These are phyloP conservation scores for Paramecium octaurelia DNA, from an alignment of 73 alveolate species.

Conservation along the genomic window DNA sequence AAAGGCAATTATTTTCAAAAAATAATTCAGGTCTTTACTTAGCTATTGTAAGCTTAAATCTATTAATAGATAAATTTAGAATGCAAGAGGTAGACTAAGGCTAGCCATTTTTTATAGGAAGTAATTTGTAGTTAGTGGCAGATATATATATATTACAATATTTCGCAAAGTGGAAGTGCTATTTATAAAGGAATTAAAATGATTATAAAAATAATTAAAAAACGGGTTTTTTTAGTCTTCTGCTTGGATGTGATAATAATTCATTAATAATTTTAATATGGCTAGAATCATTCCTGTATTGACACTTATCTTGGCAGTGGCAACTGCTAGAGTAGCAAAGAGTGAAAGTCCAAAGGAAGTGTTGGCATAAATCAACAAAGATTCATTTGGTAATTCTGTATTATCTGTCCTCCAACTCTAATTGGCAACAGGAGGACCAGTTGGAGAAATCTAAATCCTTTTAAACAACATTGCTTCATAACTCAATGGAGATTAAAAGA, in stretches of 20 bases:
- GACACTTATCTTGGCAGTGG: slow-evolving; percentile 4
- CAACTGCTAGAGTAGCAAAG: slow-evolving; percentile 5
- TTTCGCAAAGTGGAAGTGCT: background rate
- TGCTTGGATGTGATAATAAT: background rate
- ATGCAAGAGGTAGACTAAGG: background rate
- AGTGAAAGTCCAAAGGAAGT: slow-evolving; percentile 19
- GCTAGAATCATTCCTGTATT: slow-evolving; percentile 27
- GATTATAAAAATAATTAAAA: background rate
- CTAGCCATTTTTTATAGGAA: background rate
- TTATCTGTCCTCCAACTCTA: slow-evolving; percentile 31
- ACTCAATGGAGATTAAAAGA: slow-evolving; percentile 39
- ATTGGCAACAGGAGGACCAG: slow-evolving; percentile 49
- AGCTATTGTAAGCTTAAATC: background rate
- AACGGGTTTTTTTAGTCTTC: slow-evolving; percentile 3
- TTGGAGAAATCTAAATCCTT: slow-evolving; percentile 44
- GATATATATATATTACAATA: background rate
- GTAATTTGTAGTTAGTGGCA: background rate
- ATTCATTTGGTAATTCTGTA: slow-evolving; percentile 36
- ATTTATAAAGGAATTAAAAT: background rate
- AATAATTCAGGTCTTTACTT: background rate
- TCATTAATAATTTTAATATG: slow-evolving; percentile 12
- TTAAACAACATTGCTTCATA: slow-evolving; percentile 44
- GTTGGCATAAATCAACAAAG: slow-evolving; percentile 36
- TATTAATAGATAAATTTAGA: background rate
- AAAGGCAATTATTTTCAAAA: background rate